A percentile compares a stretch with the other conserved stretches of the same genome.
Conservation (phyloP, 352 stramenopile genomes). For the Phytophthora pisi region DNA sequence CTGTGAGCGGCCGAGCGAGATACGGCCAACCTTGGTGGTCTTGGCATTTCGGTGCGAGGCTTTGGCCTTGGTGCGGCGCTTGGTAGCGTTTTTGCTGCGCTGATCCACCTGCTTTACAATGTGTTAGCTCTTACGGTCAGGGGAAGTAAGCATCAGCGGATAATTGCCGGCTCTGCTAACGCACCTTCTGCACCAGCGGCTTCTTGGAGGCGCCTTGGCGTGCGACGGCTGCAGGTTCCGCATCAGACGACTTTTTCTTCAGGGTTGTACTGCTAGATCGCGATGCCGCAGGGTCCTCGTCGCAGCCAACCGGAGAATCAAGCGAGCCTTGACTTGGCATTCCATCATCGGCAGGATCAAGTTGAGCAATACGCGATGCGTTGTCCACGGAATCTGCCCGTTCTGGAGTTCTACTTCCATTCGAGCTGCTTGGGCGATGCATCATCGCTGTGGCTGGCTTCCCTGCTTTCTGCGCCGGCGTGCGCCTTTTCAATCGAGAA, state of each 20-base stretch:
- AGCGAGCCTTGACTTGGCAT: constrained; percentile 21
- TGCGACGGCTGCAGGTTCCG: background rate
- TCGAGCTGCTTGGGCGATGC: background rate
- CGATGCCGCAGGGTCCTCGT: constrained; percentile 15
- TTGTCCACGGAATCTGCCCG: background rate
- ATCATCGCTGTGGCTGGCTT: constrained; percentile 6
- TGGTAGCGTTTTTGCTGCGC: constrained; percentile 20
- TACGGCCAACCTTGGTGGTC: constrained; percentile 11
- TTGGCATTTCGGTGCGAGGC: constrained; percentile 21
- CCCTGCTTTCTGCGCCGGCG: constrained; percentile 31
- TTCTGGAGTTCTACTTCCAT: constrained; percentile 6
- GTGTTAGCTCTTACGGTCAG: constrained; percentile 1
- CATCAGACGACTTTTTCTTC: constrained; percentile 6
- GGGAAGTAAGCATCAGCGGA: background rate
- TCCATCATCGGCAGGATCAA: constrained; percentile 8
- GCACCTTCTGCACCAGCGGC: constrained; percentile 28
- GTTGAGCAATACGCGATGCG: background rate
- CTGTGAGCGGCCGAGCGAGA: constrained; percentile 29
- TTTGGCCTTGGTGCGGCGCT: constrained; percentile 27
- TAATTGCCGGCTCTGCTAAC: background rate
- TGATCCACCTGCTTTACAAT: constrained; percentile 12
- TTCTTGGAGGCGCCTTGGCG: constrained; percentile 15
- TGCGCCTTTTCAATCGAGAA: constrained; percentile 35
- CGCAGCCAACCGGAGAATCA: constrained; percentile 29
- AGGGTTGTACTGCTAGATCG: background rate